Evolutionary conservation across 2,329 filamentous ascomycete species (phyloP), one percentile per base, ranked within the genome.

Genomic region (Aspergillus arachidicola): DNA sequence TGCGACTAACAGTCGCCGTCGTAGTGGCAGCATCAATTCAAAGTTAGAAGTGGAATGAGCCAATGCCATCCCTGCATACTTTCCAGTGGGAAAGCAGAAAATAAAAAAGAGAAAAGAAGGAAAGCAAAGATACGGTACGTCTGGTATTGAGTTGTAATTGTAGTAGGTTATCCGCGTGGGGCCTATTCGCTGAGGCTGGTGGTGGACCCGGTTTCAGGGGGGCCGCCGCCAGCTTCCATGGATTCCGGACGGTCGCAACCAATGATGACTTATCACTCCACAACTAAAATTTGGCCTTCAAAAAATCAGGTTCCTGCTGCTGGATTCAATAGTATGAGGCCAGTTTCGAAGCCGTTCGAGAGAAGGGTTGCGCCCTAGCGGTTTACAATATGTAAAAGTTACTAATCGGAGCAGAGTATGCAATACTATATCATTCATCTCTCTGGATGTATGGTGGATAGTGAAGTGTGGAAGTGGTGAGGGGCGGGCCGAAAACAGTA

Each of bases 131-230:
- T 32, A 51, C 48, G 12, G 19, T 51, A 32, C 19, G 16, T 9
- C 28, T 32, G 28, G 48, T 51, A 51, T 51, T 32, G 11, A 12
- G 16, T 50, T 54, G 58, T 60, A 55, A 55, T 23, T 38, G 21
- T 30, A 41, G 7, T 51, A 9, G 45, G 36, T 53, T 54, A 54
- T 60, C 58, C 56, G 43, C 41, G 41, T 28, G 21, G 38, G 56
- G n/a, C 43, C 23, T 50, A 50, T 58, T 51, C n/a, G 34, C 36
- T 53, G 58, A 59, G 58, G 58, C 48, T 53, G 58, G 58, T 41
- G 16, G 72, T 72, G 72, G 72, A 64, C 67, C 68, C 30, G 51
- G 69, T 74, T 68, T 74, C 72, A 74, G 72, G 72, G 72, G 72
- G 46, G 46, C 46, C 46, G 48, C 28, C 28, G 48, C 71, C 72